Base-by-base conservation (phyloP, 106 monocot species). In the Apostasia ramifera region DNA sequence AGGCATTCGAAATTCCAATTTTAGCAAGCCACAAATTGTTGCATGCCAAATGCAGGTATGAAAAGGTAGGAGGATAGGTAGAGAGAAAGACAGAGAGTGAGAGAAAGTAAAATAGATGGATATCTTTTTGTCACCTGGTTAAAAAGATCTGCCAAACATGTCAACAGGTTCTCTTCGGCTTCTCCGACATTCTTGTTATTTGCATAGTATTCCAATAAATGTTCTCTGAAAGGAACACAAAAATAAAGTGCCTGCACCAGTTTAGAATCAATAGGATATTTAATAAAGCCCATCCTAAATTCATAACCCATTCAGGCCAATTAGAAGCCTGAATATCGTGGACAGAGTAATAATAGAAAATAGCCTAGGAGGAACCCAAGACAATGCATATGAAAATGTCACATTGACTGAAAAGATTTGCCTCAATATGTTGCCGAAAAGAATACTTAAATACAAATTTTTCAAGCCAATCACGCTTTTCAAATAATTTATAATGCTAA, bases 71-170 rank as follows among this genome's bases (percentile, higher is more conserved):
- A 26, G 26, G 26, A 26, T 26, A 26, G 26, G 26, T 26, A 26
- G 26, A 26, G 26, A 26, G 26, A 26, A 26, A 26, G 26, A 26
- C 0, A 26, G 26, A 26, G 26, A 26, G 26, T 26, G 26, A 26
- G 26, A 26, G 26, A 26, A 26, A 26, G 26, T 26, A 26, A 26
- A 26, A 26, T 26, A 26, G 26, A 45, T 74, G 26, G 26, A 26
- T 26, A 26, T 26, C 26, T 26, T 26, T 26, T 26, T 26, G 26
- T 26, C 26, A 91, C 91, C 91, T 91, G 91, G 58, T 81, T 79
- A 71, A 91, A 91, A 53, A 91, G 74, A 79, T 91, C 91, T 5
- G 86, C 91, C 71, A 91, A 83, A 71, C 91, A 91, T 47, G 91
- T 91, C 72, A 91, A 71, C 52, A 91, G 71, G 58, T 86, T 91